Evolutionary conservation across 208 protist species (phyloP).

Genomic region (Acanthamoeba triangularis): DNA sequence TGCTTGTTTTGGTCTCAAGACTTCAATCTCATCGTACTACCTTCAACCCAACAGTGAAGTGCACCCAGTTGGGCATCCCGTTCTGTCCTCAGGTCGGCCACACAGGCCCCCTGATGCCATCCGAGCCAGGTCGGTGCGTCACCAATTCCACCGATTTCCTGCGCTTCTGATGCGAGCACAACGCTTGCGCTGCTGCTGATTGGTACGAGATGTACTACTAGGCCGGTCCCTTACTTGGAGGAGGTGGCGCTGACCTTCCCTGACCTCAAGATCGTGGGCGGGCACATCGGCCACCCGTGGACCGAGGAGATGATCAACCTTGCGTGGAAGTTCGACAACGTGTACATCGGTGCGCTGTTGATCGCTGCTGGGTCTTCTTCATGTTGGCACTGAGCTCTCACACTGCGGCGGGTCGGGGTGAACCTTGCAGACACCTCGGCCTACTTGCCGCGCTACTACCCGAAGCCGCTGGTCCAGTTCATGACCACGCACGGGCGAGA

Average conservation of each 20-base stretch:
- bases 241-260: constrained; percentile 79
- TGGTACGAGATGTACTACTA: background rate
- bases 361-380: background rate
- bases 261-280: constrained; percentile 80
- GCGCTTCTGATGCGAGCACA: constrained; percentile 5
- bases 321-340: constrained; percentile 76
- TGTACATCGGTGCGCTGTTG: constrained; percentile 75
- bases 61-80: constrained; percentile 75
- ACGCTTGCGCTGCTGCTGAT: background rate
- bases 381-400: background rate
- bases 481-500: constrained; percentile 58
- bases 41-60: constrained; percentile 40
- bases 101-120: constrained; percentile 77
- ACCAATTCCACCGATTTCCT: constrained; percentile 72
- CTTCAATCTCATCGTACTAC: background rate
- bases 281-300: constrained; percentile 81
- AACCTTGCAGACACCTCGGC: constrained; percentile 65
- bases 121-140: constrained; percentile 76
- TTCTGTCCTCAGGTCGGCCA: constrained; percentile 79
- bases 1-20: background rate
- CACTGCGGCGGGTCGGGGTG: background rate
- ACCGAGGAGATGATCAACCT: constrained; percentile 82
- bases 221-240: constrained; percentile 80
- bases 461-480: constrained; percentile 56
- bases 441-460: constrained; percentile 72